These are phyloP conservation scores for Podosphaera leucotricha DNA, from an alignment of 2,329 filamentous ascomycete genomes.

Conservation along the genomic window DNA sequence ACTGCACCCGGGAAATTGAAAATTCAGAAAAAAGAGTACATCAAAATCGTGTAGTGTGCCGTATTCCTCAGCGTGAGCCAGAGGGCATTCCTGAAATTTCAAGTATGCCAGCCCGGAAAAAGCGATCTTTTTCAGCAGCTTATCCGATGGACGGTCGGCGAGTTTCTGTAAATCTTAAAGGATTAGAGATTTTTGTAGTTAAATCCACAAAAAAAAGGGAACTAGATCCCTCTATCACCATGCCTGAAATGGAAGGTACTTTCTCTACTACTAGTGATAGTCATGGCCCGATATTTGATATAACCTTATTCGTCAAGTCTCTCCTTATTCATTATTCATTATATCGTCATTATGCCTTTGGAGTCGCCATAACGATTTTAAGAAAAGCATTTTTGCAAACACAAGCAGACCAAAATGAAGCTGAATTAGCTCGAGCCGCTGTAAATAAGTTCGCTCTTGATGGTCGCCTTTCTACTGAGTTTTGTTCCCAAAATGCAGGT, in stretches of 20 bases:
- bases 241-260: constrained; percentile 72
- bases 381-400: constrained; percentile 41
- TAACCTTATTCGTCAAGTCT: constrained; percentile 60
- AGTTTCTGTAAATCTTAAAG: constrained; percentile 56
- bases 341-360: constrained; percentile 75
- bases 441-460: constrained; percentile 1
- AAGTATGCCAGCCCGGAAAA: constrained; percentile 25
- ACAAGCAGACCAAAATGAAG: constrained; percentile 22
- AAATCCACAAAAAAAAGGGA: constrained; percentile 72
- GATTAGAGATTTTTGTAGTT: constrained; percentile 74
- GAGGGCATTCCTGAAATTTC: constrained; percentile 31
- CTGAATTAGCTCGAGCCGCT: constrained; percentile 15
- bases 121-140: constrained; percentile 18
- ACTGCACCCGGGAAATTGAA: constrained; percentile 59
- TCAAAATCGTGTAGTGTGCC: constrained; percentile 51
- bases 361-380: constrained; percentile 57
- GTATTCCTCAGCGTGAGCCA: constrained; percentile 42
- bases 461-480: constrained; percentile 12
- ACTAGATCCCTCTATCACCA: constrained; percentile 58
- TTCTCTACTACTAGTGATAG: constrained; percentile 68
- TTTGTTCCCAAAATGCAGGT: constrained; percentile 9
- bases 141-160: constrained; percentile 51
- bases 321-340: constrained; percentile 75
- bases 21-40: constrained; percentile 29
- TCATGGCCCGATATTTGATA: constrained; percentile 68